Conservation (phyloP, 306 rosid species). For the Astragalus membranaceus region DNA sequence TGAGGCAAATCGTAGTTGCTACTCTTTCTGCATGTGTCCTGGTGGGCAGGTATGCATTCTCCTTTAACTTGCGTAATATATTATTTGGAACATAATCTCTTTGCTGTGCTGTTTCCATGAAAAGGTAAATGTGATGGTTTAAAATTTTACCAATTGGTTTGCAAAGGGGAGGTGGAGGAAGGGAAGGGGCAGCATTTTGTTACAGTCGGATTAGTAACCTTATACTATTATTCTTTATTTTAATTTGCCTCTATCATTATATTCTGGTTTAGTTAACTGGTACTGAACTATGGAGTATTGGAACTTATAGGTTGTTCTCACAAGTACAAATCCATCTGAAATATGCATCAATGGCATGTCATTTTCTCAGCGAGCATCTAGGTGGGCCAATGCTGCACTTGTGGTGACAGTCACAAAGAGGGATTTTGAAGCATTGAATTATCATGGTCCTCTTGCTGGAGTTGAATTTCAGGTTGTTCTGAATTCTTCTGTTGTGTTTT, state of each 20-base stretch:
- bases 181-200: not conserved
- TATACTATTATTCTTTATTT: slow-evolving; percentile 1
- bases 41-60: slow-evolving; percentile 84
- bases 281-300: slow-evolving; percentile 16
- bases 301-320: slow-evolving; percentile 82
- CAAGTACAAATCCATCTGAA: slow-evolving; percentile 88
- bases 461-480: slow-evolving; percentile 77
- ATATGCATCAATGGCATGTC: slow-evolving; percentile 96
- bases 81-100: slow-evolving; percentile 9
- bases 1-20: slow-evolving; percentile 60
- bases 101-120: slow-evolving; percentile 7
- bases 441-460: slow-evolving; percentile 79
- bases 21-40: slow-evolving; percentile 98
- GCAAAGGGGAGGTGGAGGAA: not conserved
- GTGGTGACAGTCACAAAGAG: slow-evolving; percentile 70
- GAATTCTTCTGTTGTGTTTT: not conserved
- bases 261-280: slow-evolving; percentile 8
- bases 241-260: not conserved
- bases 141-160: not conserved
- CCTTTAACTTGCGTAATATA: slow-evolving; percentile 12
- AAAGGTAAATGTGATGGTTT: not conserved
- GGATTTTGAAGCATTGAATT: slow-evolving; percentile 69
- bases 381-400: slow-evolving; percentile 98
- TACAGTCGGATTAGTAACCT: not conserved
- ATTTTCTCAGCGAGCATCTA: slow-evolving; percentile 88